These are phyloP conservation scores for maize (Zea mays) DNA, from an alignment of 176 grass and related monocot genomes.

Conservation along the genomic window DNA sequence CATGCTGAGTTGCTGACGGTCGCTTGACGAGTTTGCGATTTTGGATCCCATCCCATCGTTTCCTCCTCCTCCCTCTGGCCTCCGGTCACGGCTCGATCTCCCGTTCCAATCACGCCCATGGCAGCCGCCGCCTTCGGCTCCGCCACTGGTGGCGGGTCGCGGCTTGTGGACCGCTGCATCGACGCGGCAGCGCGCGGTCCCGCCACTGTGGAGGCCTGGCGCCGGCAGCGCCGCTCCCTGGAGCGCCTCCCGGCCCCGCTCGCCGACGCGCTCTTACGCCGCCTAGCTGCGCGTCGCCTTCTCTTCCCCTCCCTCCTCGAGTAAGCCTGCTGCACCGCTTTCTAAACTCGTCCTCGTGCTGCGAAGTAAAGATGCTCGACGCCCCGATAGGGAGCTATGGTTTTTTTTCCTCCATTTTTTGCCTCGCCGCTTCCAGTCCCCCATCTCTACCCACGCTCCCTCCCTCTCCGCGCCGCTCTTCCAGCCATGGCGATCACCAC, in stretches of 20 bases:
- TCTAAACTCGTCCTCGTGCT: not conserved
- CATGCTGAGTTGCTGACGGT: too few species aligned
- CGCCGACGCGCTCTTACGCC: slow-evolving; percentile 71
- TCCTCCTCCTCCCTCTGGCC: not conserved
- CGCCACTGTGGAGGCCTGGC: slow-evolving; percentile 73
- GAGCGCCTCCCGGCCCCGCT: slow-evolving; percentile 69
- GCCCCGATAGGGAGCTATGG: not conserved
- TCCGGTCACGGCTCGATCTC: not conserved
- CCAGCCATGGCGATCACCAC: not conserved
- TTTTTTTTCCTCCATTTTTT: not conserved
- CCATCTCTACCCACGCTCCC: not conserved
- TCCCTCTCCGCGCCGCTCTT: not conserved
- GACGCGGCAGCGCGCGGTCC: slow-evolving; percentile 50
- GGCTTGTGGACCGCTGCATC: slow-evolving; percentile 62
- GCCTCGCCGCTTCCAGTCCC: not conserved
- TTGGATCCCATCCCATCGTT: slow-evolving; percentile 14
- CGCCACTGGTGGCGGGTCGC: not conserved
- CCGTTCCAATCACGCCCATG: slow-evolving; percentile 11
- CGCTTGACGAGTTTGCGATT: not conserved
- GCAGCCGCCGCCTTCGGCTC: not conserved
- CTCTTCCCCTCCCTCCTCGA: slow-evolving; percentile 84
- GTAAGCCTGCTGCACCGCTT: slow-evolving; percentile 23
- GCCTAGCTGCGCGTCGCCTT: slow-evolving; percentile 60
- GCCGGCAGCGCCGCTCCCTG: slow-evolving; percentile 75
- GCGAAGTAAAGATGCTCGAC: not conserved